Conservation (phyloP, 2,329 filamentous ascomycete genomes). For the Alternaria sp. region DNA sequence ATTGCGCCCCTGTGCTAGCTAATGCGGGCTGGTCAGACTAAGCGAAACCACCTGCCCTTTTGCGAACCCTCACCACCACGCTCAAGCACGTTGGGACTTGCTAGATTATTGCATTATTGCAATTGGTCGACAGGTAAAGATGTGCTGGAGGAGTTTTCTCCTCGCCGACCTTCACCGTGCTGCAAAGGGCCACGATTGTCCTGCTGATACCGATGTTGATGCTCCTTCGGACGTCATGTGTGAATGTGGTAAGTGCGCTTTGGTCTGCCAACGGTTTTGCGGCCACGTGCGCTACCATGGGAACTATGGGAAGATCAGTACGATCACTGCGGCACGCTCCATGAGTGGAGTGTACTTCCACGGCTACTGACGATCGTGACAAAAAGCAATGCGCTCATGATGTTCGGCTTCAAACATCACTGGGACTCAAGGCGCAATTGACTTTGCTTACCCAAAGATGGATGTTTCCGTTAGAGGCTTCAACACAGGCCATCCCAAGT, state of each 20-base stretch:
- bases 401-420: background rate
- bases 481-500: background rate
- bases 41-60: slow-evolving; percentile 9
- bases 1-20: background rate
- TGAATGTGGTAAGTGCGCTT: background rate
- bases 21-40: background rate
- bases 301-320: background rate
- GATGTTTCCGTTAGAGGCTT: background rate
- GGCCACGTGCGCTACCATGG: slow-evolving; percentile 9
- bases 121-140: background rate
- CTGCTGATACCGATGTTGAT: background rate
- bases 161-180: slow-evolving; percentile 2
- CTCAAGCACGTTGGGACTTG: background rate
- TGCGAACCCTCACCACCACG: background rate
- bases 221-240: background rate
- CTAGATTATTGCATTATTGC: background rate
- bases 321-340: background rate
- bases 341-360: background rate
- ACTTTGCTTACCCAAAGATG: background rate
- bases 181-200: background rate
- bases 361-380: background rate
- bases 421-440: background rate
- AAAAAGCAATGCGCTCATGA: background rate
- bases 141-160: background rate
- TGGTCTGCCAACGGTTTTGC: slow-evolving; percentile 8